Base-by-base conservation (phyloP, 192 early-diverging fungal genomes). In the Coemansia sp. region DNA sequence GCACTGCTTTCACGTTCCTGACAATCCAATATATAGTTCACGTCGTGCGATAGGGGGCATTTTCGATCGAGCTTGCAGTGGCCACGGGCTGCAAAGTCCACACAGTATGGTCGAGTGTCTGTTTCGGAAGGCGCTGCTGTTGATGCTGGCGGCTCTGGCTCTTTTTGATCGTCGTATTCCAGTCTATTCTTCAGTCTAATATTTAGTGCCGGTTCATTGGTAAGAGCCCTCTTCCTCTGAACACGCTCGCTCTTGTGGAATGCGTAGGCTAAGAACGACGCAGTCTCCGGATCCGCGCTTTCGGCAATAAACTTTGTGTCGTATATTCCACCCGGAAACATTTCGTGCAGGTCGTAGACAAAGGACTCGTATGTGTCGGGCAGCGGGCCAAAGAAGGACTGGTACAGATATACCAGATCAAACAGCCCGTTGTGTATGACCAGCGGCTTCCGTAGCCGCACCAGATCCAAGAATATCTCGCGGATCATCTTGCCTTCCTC, bases 401-500 rank as follows among this genome's bases (percentile, higher is more conserved):
- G 88, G 74, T 98, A 98, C 10, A 99, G 57, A 72, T 95, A 98
- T 64, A 96, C 87, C 11, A 98, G 70, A 71, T 99, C 97, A 33
- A 96, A 79, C 20, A 97, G 80, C 0, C 96, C 97, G 73, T 98
- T 98, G 85, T 99, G 97, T 0, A 95, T 78, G 9, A 95, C 85
- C 15, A 99, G 69, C 2, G 94, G 92, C 14, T 89, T 73, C 4
- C 76, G 69, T 34, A 59, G 58, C 0, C 70, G 70, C 36, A 86
- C 70, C 42, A 88, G 75, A 3, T 84, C 76, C 15, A 79, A 62
- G 56, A 89, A 86, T 36, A 91, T 71, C 20, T 82, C 78, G 56
- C 86, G 79, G 63, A 91, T 82, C 45, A 83, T 66, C 40, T 10
- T n/a, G 4, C 76, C 76, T 33, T 79, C 69, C 54, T 53, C 45